Evolutionary conservation across 1,139 yeast genomes (phyloP).

Genomic region (Geotrichum bryndzae): DNA sequence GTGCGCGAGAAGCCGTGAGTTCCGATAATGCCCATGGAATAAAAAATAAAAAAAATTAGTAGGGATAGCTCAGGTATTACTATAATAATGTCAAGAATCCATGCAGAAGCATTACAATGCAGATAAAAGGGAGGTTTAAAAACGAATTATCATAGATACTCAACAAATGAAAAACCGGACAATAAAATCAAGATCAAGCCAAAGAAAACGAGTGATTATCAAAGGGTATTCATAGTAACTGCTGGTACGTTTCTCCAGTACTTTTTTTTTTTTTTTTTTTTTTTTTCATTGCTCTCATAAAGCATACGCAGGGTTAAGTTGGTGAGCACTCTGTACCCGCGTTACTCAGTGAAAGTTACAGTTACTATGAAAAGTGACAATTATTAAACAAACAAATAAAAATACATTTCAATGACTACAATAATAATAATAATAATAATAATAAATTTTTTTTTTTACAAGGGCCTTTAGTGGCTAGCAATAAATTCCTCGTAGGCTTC

Average conservation of each 20-base stretch:
- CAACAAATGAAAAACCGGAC: too few relatives aligned
- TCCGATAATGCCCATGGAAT: background rate
- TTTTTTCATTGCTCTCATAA: background rate
- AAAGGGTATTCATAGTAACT: too few relatives aligned
- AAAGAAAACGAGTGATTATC: too few relatives aligned
- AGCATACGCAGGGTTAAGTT: background rate
- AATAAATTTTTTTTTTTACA: background rate
- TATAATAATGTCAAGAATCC: too few relatives aligned
- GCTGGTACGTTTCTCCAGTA: too few relatives aligned
- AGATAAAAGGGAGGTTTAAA: too few relatives aligned
- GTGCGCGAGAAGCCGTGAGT: background rate
- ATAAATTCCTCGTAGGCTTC: conserved; percentile 63
- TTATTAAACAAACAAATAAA: background rate
- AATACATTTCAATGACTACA: background rate
- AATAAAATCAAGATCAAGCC: too few relatives aligned
- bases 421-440: background rate
- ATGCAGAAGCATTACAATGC: too few relatives aligned
- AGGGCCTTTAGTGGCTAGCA: conserved; percentile 30
- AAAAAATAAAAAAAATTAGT: background rate
- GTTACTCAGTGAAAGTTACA: background rate
- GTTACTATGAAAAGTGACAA: background rate
- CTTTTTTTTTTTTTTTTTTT: too few relatives aligned
- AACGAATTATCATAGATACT: too few relatives aligned
- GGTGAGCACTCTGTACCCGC: background rate
- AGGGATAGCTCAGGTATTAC: too few relatives aligned